These are phyloP conservation scores for Boletus rubescentipes DNA, from an alignment of 768 basidiomycete genomes.

Conservation along the genomic window DNA sequence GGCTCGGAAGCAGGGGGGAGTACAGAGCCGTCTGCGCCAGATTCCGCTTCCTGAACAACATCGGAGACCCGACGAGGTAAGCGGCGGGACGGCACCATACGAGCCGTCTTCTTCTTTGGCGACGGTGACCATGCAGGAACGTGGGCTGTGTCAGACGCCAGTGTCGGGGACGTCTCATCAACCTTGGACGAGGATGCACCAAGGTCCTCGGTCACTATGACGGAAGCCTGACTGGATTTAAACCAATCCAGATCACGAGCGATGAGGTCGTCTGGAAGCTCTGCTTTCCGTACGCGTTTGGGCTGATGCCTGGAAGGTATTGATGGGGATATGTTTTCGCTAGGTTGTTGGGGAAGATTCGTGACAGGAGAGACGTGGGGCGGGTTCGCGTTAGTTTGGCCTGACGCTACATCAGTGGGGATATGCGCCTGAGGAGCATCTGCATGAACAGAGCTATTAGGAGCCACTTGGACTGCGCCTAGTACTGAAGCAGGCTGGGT, in stretches of 20 bases:
- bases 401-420: neutral
- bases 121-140: neutral
- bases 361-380: neutral
- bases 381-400: neutral
- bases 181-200: neutral
- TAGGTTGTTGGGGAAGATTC: neutral
- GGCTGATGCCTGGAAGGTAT: slow-evolving; percentile 25
- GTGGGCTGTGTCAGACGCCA: neutral
- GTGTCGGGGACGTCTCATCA: neutral
- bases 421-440: neutral
- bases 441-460: neutral
- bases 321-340: neutral
- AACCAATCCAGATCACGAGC: slow-evolving; percentile 34
- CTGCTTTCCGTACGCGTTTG: slow-evolving; percentile 22
- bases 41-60: neutral
- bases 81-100: slow-evolving; percentile 26
- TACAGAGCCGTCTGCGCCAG: neutral
- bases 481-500: neutral
- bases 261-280: slow-evolving; percentile 23
- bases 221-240: slow-evolving; percentile 14
- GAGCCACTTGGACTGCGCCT: neutral
- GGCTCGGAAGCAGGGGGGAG: neutral
- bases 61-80: slow-evolving; percentile 20
- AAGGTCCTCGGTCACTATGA: neutral
- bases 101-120: slow-evolving; percentile 23